Evolutionary conservation across 192 early-diverging fungal genomes (phyloP).

Genomic region (Backusella circina): DNA sequence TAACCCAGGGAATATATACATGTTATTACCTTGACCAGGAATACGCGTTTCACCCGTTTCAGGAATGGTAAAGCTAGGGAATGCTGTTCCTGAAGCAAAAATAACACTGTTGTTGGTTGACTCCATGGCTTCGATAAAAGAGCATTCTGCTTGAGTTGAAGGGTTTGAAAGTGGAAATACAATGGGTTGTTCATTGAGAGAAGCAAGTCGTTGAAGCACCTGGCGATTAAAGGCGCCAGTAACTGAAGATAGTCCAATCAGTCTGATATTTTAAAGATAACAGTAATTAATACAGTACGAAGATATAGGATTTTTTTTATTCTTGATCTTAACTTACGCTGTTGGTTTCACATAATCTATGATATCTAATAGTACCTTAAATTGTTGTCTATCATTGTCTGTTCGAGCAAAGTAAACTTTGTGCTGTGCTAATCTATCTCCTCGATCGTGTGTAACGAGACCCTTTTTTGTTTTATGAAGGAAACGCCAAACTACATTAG

Average conservation of each 20-base stretch:
- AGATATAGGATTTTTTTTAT: background rate
- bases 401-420: constrained; percentile 83
- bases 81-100: constrained; percentile 95
- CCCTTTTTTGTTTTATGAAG: constrained; percentile 38
- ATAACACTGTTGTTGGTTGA: constrained; percentile 84
- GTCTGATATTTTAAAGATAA: background rate
- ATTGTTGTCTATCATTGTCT: constrained; percentile 83
- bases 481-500: background rate
- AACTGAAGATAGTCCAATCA: constrained; percentile 88
- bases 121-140: constrained; percentile 87
- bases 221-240: constrained; percentile 76
- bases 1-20: constrained; percentile 95
- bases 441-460: constrained; percentile 83
- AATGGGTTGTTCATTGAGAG: constrained; percentile 81
- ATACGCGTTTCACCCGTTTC: constrained; percentile 52
- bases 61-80: constrained; percentile 75
- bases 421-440: constrained; percentile 78
- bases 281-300: background rate
- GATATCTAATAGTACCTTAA: constrained; percentile 64
- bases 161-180: constrained; percentile 94
- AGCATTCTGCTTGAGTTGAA: constrained; percentile 88
- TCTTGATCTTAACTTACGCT: constrained; percentile 24
- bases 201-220: constrained; percentile 70
- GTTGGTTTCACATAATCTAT: constrained; percentile 89
- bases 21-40: constrained; percentile 93